Conservation (phyloP, 2,329 filamentous ascomycete species). For the Fusarium sterilihyphosum region DNA sequence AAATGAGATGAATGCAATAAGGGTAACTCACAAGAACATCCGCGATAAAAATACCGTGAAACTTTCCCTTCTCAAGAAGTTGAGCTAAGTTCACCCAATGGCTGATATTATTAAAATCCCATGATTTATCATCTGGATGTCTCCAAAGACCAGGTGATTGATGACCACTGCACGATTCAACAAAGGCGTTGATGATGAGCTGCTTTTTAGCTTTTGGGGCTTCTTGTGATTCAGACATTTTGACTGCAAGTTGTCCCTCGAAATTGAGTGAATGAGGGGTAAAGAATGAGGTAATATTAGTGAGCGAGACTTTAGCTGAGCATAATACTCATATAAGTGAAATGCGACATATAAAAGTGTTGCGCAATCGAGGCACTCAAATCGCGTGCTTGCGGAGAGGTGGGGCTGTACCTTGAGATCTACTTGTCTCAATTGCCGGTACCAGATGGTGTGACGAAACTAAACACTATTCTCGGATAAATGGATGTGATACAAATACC, state of each 20-base stretch:
- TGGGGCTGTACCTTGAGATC: background rate
- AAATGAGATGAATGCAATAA: rapidly evolving
- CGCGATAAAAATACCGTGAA: slow-evolving; percentile 74
- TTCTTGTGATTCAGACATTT: slow-evolving; percentile 24
- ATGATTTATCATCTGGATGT: slow-evolving; percentile 71
- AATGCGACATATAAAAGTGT: background rate
- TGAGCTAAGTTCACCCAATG: slow-evolving; percentile 71
- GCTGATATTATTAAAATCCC: slow-evolving; percentile 68
- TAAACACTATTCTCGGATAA: background rate
- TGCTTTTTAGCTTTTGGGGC: slow-evolving; percentile 46
- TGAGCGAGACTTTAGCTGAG: background rate
- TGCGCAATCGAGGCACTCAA: slow-evolving; percentile 12
- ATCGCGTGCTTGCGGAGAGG: slow-evolving; percentile 16
- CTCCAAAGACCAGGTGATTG: slow-evolving; percentile 63
- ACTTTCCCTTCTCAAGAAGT: slow-evolving; percentile 68
- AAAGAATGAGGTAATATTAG: background rate
- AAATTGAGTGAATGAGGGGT: background rate
- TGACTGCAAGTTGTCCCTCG: background rate
- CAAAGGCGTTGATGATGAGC: slow-evolving; percentile 56
- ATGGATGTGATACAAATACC: background rate
- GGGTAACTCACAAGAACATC: slow-evolving; percentile 63
- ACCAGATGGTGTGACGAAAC: background rate
- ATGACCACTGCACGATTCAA: slow-evolving; percentile 56
- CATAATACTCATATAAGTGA: background rate
- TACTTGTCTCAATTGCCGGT: background rate